Evolutionary conservation across 768 basidiomycete species (phyloP).

Genomic region (Suillus fuscotomentosus): DNA sequence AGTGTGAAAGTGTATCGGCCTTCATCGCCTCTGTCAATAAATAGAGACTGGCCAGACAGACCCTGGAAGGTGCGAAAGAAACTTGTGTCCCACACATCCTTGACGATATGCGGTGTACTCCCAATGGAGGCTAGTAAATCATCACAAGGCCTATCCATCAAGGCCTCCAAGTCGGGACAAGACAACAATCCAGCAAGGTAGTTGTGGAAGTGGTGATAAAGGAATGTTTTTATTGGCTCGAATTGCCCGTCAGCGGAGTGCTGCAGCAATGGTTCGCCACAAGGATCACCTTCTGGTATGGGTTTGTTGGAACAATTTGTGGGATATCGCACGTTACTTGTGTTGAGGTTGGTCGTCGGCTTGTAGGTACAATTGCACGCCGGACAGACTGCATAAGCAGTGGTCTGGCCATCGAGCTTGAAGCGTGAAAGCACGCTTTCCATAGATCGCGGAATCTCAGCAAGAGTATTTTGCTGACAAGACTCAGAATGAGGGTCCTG

Average conservation of each 20-base stretch:
- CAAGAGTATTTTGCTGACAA: neutral
- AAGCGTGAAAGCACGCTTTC: slow-evolving; percentile 8
- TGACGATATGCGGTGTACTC: neutral
- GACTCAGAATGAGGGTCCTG: neutral
- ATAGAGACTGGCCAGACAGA: slow-evolving; percentile 13
- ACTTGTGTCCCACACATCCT: neutral
- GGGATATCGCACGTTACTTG: slow-evolving; percentile 2
- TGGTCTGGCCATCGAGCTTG: slow-evolving; percentile 15
- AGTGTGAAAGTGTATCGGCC: slow-evolving; percentile 24
- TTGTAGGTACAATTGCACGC: slow-evolving; percentile 12
- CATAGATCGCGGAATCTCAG: neutral
- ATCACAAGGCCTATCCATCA: slow-evolving; percentile 10
- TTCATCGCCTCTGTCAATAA: slow-evolving; percentile 16
- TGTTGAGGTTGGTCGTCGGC: neutral
- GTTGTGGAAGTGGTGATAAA: neutral
- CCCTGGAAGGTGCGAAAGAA: slow-evolving; percentile 4
- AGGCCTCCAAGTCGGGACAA: slow-evolving; percentile 3
- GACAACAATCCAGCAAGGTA: neutral
- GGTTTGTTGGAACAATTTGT: slow-evolving; percentile 7
- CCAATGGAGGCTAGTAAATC: neutral
- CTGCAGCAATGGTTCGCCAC: neutral
- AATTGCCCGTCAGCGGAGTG: neutral
- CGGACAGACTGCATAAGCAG: slow-evolving; percentile 14
- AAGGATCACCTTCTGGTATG: neutral
- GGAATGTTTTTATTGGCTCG: neutral